A percentile compares a stretch with the other conserved stretches of the same genome.
These are phyloP conservation scores for Climacium dendroides DNA, from an alignment of 225 moss, liverwort and hornwort genomes.

Conservation along the genomic window DNA sequence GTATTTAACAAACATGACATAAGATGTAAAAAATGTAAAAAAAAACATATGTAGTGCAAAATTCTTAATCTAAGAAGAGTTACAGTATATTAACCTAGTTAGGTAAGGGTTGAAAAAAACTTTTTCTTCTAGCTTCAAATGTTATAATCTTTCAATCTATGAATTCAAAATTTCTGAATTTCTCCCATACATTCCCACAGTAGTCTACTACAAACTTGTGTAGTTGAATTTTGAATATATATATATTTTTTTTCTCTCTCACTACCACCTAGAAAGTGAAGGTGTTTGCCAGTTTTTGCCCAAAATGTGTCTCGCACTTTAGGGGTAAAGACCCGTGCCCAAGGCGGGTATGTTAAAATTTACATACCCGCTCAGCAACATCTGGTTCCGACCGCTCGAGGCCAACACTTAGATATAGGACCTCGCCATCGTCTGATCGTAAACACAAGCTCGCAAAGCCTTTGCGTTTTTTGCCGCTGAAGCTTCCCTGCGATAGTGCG, in stretches of 20 bases:
- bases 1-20: background rate
- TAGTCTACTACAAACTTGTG: background rate
- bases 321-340: background rate
- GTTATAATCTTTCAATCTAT: background rate
- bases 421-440: background rate
- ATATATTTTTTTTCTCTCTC: background rate
- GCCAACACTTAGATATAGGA: background rate
- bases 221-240: fast-evolving
- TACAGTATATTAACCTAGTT: fast-evolving
- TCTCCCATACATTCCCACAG: fast-evolving
- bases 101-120: background rate
- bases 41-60: background rate
- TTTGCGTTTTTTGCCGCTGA: background rate
- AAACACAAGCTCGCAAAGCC: background rate
- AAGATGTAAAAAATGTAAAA: background rate
- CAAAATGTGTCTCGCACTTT: background rate
- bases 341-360: background rate
- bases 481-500: too few species aligned
- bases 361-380: background rate
- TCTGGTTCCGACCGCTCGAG: background rate
- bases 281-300: background rate
- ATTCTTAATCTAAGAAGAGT: background rate
- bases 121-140: too few species aligned
- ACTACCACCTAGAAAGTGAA: background rate
- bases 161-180: fast-evolving